Percentiles rank a stretch among this genome's conserved stretches.
Evolutionary conservation across 2,329 filamentous ascomycete genomes (phyloP).

Genomic region (Cercospora sp.): DNA sequence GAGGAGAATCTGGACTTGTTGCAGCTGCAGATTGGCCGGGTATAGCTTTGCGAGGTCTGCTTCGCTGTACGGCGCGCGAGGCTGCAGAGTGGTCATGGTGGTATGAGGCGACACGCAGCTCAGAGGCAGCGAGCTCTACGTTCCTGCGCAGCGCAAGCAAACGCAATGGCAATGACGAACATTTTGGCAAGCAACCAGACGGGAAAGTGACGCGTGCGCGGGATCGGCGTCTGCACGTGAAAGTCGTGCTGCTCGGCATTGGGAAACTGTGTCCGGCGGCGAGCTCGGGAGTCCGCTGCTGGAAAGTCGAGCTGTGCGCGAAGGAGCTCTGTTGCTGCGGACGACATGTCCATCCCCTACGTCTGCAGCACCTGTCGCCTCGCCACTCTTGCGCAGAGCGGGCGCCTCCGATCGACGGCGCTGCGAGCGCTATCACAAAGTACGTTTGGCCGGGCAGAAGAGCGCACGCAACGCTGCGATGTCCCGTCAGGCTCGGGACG

Average conservation of each 20-base stretch:
- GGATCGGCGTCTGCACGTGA: neutral
- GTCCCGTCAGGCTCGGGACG: conserved; percentile 16
- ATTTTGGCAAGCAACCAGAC: neutral
- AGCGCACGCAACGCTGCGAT: neutral
- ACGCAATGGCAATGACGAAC: neutral
- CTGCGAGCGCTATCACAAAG: neutral
- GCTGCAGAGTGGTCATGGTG: conserved; percentile 74
- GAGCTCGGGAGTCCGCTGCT: neutral
- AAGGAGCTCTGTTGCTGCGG: neutral
- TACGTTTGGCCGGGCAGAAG: neutral
- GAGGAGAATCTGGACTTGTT: conserved; percentile 80
- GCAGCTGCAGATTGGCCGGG: conserved; percentile 74
- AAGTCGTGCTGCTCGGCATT: neutral
- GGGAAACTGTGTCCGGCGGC: neutral
- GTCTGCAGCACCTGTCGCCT: conserved; percentile 14
- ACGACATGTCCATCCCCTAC: conserved; percentile 13
- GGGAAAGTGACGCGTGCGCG: neutral
- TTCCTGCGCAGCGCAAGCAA: neutral
- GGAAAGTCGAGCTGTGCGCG: neutral
- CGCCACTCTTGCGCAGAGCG: neutral
- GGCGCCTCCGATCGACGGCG: neutral
- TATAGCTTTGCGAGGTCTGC: conserved; percentile 81
- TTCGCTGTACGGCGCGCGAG: conserved; percentile 72
- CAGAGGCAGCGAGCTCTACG: neutral
- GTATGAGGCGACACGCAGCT: conserved; percentile 6